Base-by-base conservation (phyloP, 2,329 filamentous ascomycete genomes). In the Microdochium nivale region DNA sequence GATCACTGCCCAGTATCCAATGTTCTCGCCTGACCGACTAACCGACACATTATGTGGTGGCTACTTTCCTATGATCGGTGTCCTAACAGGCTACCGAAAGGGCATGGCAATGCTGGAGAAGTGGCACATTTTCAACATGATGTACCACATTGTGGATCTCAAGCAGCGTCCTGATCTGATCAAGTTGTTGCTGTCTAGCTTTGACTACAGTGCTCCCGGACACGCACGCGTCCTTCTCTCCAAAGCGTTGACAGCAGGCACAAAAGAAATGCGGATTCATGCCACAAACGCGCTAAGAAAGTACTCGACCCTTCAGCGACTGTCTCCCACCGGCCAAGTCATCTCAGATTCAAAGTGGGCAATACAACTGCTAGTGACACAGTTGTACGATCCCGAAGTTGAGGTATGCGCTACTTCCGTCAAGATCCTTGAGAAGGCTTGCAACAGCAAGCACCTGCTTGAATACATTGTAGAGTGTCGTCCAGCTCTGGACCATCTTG, bases 71-170 rank as follows among this genome's bases (percentile, higher is more conserved):
- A 89, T 99, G 75, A 73, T 99, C 2, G 95, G 94, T 8, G 84
- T 89, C 11, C 71, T 99, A 53, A 97, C 87, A 60, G 86, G 86
- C 50, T 90, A 96, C 61, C 73, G 80, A 0, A 88, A 86, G 59
- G 94, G 94, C 0, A 77, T 97, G 24, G 83, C 87, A 55, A 92
- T 99, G 71, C 81, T 99, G 63, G 92, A 97, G 66, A 79, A 90
- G 60, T 97, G 94, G 92, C 89, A 90, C 60, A 95, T 99, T 78
- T 91, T 96, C 71, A 97, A 97, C 68, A 99, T 99, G 90, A 95
- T 97, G 77, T 99, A 99, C 65, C 94, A 97, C 68, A 96, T 99
- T 55, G 81, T 96, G 53, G 92, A 97, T 63, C 76, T 96, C 46
- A 90, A 88, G 60, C 87, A 94, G 67, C 86, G 94, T 2, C 90